phyloP scores from a whole-genome alignment of 345 rosid genomes.

The Sapria himalayana region DNA sequence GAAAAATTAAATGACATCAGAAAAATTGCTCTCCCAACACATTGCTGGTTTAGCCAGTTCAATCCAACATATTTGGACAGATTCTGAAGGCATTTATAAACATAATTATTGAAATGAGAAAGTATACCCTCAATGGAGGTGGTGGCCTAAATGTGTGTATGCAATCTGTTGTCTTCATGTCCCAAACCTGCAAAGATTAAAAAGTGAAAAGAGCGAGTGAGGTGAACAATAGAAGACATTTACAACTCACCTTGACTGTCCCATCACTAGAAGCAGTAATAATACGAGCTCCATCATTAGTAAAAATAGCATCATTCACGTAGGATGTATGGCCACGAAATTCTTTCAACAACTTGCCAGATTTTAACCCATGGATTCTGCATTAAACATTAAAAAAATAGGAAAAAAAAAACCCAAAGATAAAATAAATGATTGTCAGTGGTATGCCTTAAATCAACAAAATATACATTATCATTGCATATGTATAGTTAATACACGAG shows the following conservation, averaged over 20 bases:
- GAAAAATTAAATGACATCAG: too few species aligned
- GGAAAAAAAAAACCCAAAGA: not conserved
- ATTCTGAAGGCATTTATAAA: too few species aligned
- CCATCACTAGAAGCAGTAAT: constrained; percentile 89
- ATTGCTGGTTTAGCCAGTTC: too few species aligned
- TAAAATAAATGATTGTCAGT: not conserved
- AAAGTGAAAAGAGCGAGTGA: not conserved
- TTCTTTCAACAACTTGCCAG: constrained; percentile 89
- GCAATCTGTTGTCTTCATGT: constrained; percentile 83
- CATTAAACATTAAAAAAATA: constrained; percentile 9
- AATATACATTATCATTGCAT: too few species aligned
- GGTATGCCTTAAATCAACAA: too few species aligned
- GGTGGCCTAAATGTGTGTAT: constrained; percentile 88
- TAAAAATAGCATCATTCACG: constrained; percentile 87
- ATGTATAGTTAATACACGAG: too few species aligned
- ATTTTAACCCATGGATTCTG: constrained; percentile 90
- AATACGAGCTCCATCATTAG: constrained; percentile 68
- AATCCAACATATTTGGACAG: too few species aligned
- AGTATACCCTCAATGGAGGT: constrained; percentile 64
- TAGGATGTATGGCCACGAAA: constrained; percentile 79
- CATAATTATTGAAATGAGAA: too few species aligned
- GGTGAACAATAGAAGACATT: constrained; percentile 1
- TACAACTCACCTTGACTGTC: constrained; percentile 45
- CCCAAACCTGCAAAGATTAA: constrained; percentile 58
- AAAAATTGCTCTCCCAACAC: too few species aligned